Evolutionary conservation across 805 yeast genomes (phyloP).

Genomic region (Scheffersomyces stipitis): DNA sequence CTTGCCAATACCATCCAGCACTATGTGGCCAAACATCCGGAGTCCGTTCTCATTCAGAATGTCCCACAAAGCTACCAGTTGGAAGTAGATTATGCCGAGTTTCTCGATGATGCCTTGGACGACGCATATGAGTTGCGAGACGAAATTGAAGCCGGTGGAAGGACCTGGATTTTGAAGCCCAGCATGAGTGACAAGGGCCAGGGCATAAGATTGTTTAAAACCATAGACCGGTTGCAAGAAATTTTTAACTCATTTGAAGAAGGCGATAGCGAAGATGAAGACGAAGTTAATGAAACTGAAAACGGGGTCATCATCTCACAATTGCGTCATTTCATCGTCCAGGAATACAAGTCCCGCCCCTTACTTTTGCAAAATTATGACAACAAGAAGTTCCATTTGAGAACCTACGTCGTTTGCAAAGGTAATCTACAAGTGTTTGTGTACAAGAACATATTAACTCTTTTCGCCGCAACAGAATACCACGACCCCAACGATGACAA

Average conservation of each 20-base stretch:
- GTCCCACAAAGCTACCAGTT: conserved; percentile 76
- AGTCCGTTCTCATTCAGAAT: conserved; percentile 55
- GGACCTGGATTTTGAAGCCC: conserved; percentile 89
- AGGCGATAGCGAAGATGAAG: conserved; percentile 60
- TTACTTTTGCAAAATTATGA: conserved; percentile 60
- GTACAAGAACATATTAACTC: conserved; percentile 72
- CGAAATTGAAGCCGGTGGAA: conserved; percentile 59
- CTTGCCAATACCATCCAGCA: conserved; percentile 80
- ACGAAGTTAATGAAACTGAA: conserved; percentile 36
- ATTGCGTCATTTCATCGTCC: conserved; percentile 86
- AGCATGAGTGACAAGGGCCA: conserved; percentile 97
- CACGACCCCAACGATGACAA: conserved; percentile 25
- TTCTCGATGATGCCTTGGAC: conserved; percentile 88
- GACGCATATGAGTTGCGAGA: conserved; percentile 87
- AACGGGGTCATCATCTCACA: conserved; percentile 83
- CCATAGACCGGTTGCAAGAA: conserved; percentile 74
- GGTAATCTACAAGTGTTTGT: conserved; percentile 81
- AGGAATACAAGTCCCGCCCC: conserved; percentile 73
- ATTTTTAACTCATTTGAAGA: conserved; percentile 87
- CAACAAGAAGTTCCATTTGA: conserved; percentile 80
- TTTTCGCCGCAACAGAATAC: conserved; percentile 69
- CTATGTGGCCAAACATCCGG: conserved; percentile 72
- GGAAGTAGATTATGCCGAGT: conserved; percentile 94
- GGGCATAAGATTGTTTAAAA: conserved; percentile 81
- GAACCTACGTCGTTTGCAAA: conserved; percentile 75